Evolutionary conservation across 345 rosid genomes (phyloP).

Genomic region (Gynandropsis gynandra): DNA sequence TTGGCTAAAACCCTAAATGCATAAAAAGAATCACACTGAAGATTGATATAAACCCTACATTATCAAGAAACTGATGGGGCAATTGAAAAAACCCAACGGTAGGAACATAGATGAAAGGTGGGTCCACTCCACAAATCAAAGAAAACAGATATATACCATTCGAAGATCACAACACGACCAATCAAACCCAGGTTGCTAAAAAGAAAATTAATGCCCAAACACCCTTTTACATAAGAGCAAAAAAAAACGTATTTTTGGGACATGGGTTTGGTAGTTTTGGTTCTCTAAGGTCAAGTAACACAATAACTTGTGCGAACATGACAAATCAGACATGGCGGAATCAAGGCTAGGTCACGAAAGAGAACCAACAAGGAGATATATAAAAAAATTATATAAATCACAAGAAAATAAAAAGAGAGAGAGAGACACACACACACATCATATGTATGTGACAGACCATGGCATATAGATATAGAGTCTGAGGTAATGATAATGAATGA

Average conservation of each 20-base stretch:
- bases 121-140: conserved; percentile 27
- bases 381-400: neutral
- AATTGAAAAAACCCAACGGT: conserved; percentile 12
- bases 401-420: neutral
- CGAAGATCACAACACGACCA: conserved; percentile 22
- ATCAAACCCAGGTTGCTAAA: conserved; percentile 30
- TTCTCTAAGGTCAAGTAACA: conserved; percentile 27
- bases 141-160: conserved; percentile 7
- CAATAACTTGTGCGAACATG: conserved; percentile 28
- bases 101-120: conserved; percentile 7
- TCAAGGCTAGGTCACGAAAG: conserved; percentile 33
- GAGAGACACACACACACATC: neutral
- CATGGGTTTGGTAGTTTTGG: conserved; percentile 1
- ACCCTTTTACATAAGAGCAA: too few relatives aligned
- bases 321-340: conserved; percentile 35
- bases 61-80: conserved; percentile 6
- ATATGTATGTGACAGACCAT: conserved; percentile 19
- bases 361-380: conserved; percentile 12
- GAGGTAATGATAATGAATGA: conserved; percentile 14
- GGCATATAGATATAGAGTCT: conserved; percentile 4
- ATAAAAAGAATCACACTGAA: neutral
- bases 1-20: conserved; percentile 16
- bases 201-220: conserved; percentile 23
- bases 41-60: conserved; percentile 23
- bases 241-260: conserved; percentile 8